Percentiles rank a stretch among this genome's conserved stretches.
phyloP scores from a whole-genome alignment of 257 asterid species.

The Paulownia fortunei region DNA sequence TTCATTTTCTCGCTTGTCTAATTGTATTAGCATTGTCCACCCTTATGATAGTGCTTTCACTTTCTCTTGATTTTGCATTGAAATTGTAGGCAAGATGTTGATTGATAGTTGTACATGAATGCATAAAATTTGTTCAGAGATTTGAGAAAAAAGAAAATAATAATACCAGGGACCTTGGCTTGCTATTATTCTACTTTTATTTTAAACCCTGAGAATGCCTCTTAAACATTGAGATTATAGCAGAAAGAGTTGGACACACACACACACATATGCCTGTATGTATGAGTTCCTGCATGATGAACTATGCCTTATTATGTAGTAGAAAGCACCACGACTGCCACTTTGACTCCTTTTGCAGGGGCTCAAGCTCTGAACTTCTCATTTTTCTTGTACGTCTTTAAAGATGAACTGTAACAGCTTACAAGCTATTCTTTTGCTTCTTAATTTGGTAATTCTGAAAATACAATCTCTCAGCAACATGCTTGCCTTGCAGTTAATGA shows the following conservation, averaged over 20 bases:
- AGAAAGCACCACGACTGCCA: not conserved
- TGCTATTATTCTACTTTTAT: not conserved
- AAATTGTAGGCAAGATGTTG: not conserved
- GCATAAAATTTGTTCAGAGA: not conserved
- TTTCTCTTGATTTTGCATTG: not conserved
- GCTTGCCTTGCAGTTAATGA: not conserved
- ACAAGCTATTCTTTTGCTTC: not conserved
- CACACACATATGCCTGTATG: slow-evolving; percentile 3
- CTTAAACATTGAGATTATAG: not conserved
- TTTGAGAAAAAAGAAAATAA: not conserved
- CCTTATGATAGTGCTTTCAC: not conserved
- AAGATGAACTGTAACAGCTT: not conserved
- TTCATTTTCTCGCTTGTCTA: not conserved
- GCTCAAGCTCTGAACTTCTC: no score
- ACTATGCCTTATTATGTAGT: not conserved
- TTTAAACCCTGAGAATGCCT: not conserved
- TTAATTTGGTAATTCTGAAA: not conserved
- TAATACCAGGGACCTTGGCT: not conserved
- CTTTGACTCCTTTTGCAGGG: not conserved
- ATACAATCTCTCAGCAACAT: not conserved
- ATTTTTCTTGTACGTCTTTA: not conserved
- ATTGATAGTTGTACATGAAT: not conserved
- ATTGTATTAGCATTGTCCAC: not conserved
- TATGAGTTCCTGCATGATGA: not conserved
- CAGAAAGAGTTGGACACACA: not conserved